Base-by-base conservation (phyloP, 495 filamentous ascomycete genomes). In the Acidiella bohemica region DNA sequence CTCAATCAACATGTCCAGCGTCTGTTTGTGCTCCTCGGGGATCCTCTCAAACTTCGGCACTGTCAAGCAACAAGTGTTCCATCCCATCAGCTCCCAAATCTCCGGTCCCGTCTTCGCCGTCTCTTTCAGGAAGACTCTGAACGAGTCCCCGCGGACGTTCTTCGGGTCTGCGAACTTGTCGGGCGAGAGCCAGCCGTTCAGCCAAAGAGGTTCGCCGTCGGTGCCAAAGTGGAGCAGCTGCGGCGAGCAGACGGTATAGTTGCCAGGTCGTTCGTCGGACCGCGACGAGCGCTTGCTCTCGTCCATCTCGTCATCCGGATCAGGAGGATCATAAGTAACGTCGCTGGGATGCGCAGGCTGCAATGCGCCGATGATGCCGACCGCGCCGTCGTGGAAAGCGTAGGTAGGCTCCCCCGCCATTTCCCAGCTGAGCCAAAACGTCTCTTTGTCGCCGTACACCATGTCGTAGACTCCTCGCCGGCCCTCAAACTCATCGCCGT, bases 361-460 rank as follows among this genome's bases (percentile, higher is more conserved):
- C 2, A 35, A 14, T 41, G n/a, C 38, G 31, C 38, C n/a, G n/a
- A 41, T 41, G 31, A 37, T 36, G 14, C 38, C 38, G 7, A 17
- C 38, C 1, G 8, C 25, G n/a, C 38, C 38, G 11, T 41, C 10
- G 28, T 41, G 25, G 25, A 34, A 41, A 33, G 38, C 25, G 18
- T 41, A 41, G 11, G 40, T 25, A 8, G 29, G 19, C 13, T 41
- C 25, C 14, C 38, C 38, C 7, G 23, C 25, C 13, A 41, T 29
- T 36, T 41, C 38, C 38, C 38, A 41, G 7, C 31, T n/a, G 13
- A 41, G 14, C 38, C 38, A 41, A 17, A 41, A 41, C 8, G 38
- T 41, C 27, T 41, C 38, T 21, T 41, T 41, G 25, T 41, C 38
- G 24, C 38, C 38, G 4, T 41, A 36, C 9, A 41, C 22, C 27